Evolutionary conservation across 345 rosid genomes (phyloP), one percentile per base, ranked within the genome.

Genomic region (Eucalyptus dawsonii): DNA sequence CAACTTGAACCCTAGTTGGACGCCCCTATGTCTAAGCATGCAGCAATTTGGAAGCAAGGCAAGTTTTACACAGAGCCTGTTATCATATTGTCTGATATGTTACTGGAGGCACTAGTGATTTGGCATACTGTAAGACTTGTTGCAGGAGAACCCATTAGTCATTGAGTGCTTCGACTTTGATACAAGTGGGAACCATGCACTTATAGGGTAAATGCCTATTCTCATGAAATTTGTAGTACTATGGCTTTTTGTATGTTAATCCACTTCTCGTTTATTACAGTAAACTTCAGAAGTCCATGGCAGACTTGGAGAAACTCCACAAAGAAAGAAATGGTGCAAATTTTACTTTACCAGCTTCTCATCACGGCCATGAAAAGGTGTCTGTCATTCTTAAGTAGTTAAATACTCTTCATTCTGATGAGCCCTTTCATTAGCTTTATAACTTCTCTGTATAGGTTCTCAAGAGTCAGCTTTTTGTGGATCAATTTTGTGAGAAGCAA

Each of bases 21-120:
- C 86, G 90, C 94, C 96, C 40, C 72, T 95, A 47, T 89, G 90
- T 91, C 91, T 97, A 83, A 95, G 93, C 87, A 95, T 92, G 97
- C 98, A 95, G 89, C 99, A 97, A 89, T 94, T 94, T 90, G 98
- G 93, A 93, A 97, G 95, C 97, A 96, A 95, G 96, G 98, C 90
- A 94, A 94, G 95, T 88, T 91, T 88, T 86, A 16, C 50, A 67
- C 50, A 86, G 86, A 21, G 27, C 45, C 45, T 58, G 50, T 37
- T 2, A 21, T 37, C 14, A 37, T 72, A 72, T 72, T 72, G 14
- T 72, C 81, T 72, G 25, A 72, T 37, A 21, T 37, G 25, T 72
- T 37, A 34, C 81, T 2, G 81, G 45, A 34, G 81, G 81, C 81
- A 37, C 81, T 72, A 72, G 45, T 72, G 81, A 72, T 72, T 72